These are phyloP conservation scores for Venustampulla echinocandica DNA, from an alignment of 495 filamentous ascomycete genomes.

Conservation along the genomic window DNA sequence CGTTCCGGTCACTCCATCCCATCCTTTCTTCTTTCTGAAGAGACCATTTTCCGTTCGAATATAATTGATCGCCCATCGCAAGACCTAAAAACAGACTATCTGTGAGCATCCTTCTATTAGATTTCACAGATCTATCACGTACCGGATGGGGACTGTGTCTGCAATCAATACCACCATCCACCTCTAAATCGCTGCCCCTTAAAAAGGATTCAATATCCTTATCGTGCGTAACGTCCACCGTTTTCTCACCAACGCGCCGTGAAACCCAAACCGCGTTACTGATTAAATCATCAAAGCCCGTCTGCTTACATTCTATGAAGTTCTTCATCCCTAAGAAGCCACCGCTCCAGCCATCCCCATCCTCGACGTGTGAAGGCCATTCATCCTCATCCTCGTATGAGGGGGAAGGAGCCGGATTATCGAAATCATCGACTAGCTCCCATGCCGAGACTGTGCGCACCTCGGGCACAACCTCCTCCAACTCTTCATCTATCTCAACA, in stretches of 20 bases:
- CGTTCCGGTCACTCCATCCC: conserved; percentile 20
- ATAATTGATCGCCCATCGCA: conserved; percentile 7
- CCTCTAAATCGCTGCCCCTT: conserved; percentile 1
- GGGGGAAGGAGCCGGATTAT: background rate
- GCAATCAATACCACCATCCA: conserved; percentile 21
- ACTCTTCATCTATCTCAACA: background rate
- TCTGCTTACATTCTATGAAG: conserved; percentile 5
- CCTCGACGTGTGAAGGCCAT: background rate
- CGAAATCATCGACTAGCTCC: background rate
- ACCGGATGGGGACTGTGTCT: conserved; percentile 19
- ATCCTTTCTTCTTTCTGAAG: conserved; percentile 14
- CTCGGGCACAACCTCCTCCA: background rate
- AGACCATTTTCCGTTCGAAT: background rate
- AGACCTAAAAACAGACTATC: background rate
- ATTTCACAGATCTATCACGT: background rate
- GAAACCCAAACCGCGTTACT: conserved; percentile 17
- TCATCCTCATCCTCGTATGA: background rate
- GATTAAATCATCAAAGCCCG: conserved; percentile 4
- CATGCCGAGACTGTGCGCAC: background rate
- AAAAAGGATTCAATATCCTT: conserved; percentile 4
- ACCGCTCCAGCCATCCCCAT: background rate
- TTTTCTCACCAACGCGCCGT: conserved; percentile 14
- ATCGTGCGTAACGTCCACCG: conserved; percentile 8
- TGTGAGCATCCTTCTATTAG: background rate
- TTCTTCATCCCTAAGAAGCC: conserved; percentile 15